Percentiles rank a stretch among this genome's conserved stretches.
Conservation (phyloP, 441 rosid genomes). For the Populus hybrid region DNA sequence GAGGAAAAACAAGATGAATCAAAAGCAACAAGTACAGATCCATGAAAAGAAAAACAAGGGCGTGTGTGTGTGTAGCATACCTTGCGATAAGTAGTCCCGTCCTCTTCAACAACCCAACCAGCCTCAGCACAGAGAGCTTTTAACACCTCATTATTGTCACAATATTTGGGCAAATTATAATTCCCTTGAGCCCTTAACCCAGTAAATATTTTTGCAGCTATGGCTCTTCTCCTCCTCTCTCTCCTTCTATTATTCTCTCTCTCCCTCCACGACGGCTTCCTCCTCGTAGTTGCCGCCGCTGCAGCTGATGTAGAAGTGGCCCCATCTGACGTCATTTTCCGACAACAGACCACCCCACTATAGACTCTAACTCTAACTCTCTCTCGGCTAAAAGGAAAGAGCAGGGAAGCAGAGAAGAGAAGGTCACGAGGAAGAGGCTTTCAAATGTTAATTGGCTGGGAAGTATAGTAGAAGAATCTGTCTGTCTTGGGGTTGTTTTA, state of each 20-base stretch:
- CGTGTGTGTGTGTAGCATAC: conserved; percentile 23
- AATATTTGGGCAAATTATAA: conserved; percentile 88
- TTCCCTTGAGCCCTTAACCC: conserved; percentile 90
- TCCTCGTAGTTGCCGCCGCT: conserved; percentile 37
- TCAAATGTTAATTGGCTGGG: conserved; percentile 31
- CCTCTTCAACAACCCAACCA: conserved; percentile 84
- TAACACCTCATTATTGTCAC: conserved; percentile 93
- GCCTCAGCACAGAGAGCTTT: conserved; percentile 47
- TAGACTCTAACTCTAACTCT: not conserved
- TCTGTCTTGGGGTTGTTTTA: conserved; percentile 3
- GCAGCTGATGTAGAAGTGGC: conserved; percentile 66
- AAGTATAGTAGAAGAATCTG: conserved; percentile 36
- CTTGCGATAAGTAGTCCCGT: conserved; percentile 93
- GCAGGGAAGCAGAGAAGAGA: conserved; percentile 21
- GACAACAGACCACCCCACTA: conserved; percentile 11
- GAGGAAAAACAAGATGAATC: not conserved
- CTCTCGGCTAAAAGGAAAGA: conserved; percentile 2
- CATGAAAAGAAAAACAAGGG: not conserved
- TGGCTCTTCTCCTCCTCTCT: conserved; percentile 81
- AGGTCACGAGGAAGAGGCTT: conserved; percentile 70
- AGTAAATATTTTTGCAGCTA: conserved; percentile 78
- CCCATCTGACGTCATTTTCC: conserved; percentile 83
- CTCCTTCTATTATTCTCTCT: conserved; percentile 94
- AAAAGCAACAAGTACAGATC: conserved; percentile 19
- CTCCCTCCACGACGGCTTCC: conserved; percentile 97